These are phyloP conservation scores for Coniochaeta hoffmannii DNA, from an alignment of 2,329 filamentous ascomycete genomes.

Conservation along the genomic window DNA sequence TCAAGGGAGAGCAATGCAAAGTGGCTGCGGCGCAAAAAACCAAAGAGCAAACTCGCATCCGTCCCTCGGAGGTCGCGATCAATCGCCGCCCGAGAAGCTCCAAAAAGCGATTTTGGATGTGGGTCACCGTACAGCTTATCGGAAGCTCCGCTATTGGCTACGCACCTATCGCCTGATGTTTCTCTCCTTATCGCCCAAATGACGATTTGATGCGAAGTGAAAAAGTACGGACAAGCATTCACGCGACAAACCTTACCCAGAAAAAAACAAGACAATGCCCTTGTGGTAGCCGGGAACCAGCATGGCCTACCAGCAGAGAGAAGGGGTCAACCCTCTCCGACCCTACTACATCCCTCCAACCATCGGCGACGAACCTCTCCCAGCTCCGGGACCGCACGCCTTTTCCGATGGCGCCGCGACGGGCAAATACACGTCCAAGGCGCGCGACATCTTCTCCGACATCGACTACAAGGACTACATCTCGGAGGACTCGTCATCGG, in stretches of 20 bases:
- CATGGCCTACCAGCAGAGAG: constrained; percentile 38
- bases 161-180: neutral
- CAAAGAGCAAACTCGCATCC: neutral
- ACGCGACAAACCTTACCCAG: constrained; percentile 18
- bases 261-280: constrained; percentile 9
- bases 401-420: constrained; percentile 33
- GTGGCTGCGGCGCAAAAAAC: neutral
- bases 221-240: neutral
- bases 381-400: constrained; percentile 32
- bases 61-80: neutral
- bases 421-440: constrained; percentile 48
- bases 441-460: constrained; percentile 81
- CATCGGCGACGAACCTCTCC: constrained; percentile 36
- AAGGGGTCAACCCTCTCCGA: constrained; percentile 55
- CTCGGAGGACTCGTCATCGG: constrained; percentile 66
- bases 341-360: constrained; percentile 62
- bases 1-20: neutral
- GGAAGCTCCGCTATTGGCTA: neutral
- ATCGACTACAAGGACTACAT: constrained; percentile 89
- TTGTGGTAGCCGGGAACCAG: constrained; percentile 7
- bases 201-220: constrained; percentile 9
- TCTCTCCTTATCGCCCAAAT: constrained; percentile 11
- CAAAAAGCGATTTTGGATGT: neutral
- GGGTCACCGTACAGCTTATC: neutral
- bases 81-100: neutral